Evolutionary conservation across 2,329 filamentous ascomycete species (phyloP).

Genomic region (Aspergillus sp.): DNA sequence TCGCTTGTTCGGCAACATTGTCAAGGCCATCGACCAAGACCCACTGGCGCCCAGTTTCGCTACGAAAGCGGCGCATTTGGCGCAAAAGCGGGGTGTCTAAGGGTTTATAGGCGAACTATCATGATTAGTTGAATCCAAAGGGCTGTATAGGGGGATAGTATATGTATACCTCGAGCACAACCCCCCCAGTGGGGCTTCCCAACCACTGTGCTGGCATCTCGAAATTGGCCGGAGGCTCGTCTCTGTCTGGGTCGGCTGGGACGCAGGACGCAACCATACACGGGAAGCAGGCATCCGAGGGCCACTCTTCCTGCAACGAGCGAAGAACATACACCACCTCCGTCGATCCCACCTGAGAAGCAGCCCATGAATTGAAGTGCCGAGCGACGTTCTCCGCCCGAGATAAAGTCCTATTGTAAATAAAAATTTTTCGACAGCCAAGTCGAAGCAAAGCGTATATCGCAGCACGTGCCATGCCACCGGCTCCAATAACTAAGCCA

Average conservation of each 20-base stretch:
- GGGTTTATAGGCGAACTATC: slow-evolving; percentile 64
- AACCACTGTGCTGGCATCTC: slow-evolving; percentile 70
- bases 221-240: slow-evolving; percentile 67
- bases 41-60: slow-evolving; percentile 57
- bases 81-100: slow-evolving; percentile 69
- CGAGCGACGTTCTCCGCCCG: slow-evolving; percentile 66
- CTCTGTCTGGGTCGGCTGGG: slow-evolving; percentile 66
- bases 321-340: slow-evolving; percentile 54
- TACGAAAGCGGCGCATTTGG: slow-evolving; percentile 64
- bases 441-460: slow-evolving; percentile 77
- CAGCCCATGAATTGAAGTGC: slow-evolving; percentile 63
- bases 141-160: neutral
- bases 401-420: slow-evolving; percentile 69
- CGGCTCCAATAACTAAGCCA: slow-evolving; percentile 58
- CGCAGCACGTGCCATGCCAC: slow-evolving; percentile 75
- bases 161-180: slow-evolving; percentile 64
- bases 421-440: slow-evolving; percentile 72
- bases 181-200: slow-evolving; percentile 69
- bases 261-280: slow-evolving; percentile 78
- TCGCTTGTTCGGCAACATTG: slow-evolving; percentile 74
- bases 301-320: slow-evolving; percentile 64
- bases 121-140: neutral
- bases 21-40: slow-evolving; percentile 75
- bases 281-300: slow-evolving; percentile 60
- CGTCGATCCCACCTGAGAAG: slow-evolving; percentile 36